phyloP scores from a whole-genome alignment of 2,329 filamentous ascomycete species.

The Epicoccum nigrum region DNA sequence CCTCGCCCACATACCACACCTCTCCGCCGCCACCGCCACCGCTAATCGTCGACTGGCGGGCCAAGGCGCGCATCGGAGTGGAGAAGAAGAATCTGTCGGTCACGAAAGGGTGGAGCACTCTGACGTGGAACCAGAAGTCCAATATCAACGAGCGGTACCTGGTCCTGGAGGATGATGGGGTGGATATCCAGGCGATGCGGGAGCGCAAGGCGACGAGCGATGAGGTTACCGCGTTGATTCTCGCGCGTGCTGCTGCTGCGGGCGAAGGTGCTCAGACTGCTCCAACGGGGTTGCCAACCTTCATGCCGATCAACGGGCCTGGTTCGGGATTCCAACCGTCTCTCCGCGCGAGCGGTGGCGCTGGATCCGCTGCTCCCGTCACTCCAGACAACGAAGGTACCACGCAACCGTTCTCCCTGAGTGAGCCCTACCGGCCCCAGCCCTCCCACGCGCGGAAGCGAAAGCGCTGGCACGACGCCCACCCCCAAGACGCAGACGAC shows the following conservation, averaged over 20 bases:
- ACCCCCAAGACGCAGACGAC: too few species aligned
- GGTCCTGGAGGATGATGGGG: slow-evolving; percentile 1
- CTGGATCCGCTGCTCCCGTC: neutral
- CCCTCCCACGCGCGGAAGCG: slow-evolving; percentile 2
- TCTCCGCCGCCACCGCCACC: too few species aligned
- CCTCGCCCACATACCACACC: too few species aligned
- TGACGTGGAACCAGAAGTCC: slow-evolving; percentile 14
- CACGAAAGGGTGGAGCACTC: slow-evolving; percentile 4
- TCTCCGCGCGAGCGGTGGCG: too few species aligned
- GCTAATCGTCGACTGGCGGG: slow-evolving; percentile 13
- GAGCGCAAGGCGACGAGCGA: neutral
- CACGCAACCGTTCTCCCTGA: neutral
- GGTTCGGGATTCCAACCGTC: too few species aligned
- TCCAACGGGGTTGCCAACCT: neutral
- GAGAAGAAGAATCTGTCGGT: slow-evolving; percentile 6
- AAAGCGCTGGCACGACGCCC: neutral
- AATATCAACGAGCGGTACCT: slow-evolving; percentile 9
- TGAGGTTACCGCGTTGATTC: slow-evolving; percentile 1
- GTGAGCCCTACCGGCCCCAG: neutral
- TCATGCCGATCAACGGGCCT: neutral
- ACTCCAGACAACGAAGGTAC: neutral
- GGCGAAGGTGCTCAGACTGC: neutral
- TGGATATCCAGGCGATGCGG: neutral
- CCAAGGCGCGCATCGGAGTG: neutral
- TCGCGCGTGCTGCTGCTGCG: neutral